Percentiles rank a stretch among this genome's conserved stretches.
Conservation (phyloP, 1,284 basidiomycete species). For the Tilletia walkeri region DNA sequence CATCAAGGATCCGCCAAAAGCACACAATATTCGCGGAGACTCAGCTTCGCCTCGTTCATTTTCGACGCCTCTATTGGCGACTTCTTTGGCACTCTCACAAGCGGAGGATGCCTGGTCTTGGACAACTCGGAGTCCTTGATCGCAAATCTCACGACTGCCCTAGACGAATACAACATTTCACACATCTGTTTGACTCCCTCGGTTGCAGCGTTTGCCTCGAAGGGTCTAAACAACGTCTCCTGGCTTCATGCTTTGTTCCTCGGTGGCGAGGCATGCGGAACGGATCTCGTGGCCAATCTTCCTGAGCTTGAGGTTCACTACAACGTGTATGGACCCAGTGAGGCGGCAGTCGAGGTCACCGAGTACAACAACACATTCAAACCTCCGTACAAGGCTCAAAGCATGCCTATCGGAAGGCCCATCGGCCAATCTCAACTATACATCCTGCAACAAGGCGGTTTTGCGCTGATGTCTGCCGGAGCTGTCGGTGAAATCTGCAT, state of each 20-base stretch:
- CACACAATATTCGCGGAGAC: not conserved
- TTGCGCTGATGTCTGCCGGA: not conserved
- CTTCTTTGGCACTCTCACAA: not conserved
- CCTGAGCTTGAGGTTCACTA: not conserved
- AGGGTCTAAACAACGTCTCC: not conserved
- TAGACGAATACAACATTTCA: not conserved
- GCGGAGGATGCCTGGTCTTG: not conserved
- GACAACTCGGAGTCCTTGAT: not conserved
- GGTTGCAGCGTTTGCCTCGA: not conserved
- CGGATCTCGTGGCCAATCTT: not conserved
- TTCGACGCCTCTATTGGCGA: constrained; percentile 9
- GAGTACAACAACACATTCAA: not conserved
- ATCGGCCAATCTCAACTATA: not conserved
- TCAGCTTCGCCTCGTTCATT: not conserved
- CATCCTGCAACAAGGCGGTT: not conserved
- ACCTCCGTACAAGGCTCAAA: not conserved
- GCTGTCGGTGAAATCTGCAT: constrained; percentile 3
- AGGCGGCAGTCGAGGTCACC: not conserved
- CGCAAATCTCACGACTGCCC: not conserved
- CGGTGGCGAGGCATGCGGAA: not conserved
- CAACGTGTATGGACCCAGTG: constrained; percentile 6
- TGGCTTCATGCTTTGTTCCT: constrained; percentile 3
- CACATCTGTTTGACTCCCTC: not conserved
- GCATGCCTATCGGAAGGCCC: not conserved
- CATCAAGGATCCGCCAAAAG: constrained; percentile 1